phyloP scores from a whole-genome alignment of 768 basidiomycete species.

The Termitomyces sp. region DNA sequence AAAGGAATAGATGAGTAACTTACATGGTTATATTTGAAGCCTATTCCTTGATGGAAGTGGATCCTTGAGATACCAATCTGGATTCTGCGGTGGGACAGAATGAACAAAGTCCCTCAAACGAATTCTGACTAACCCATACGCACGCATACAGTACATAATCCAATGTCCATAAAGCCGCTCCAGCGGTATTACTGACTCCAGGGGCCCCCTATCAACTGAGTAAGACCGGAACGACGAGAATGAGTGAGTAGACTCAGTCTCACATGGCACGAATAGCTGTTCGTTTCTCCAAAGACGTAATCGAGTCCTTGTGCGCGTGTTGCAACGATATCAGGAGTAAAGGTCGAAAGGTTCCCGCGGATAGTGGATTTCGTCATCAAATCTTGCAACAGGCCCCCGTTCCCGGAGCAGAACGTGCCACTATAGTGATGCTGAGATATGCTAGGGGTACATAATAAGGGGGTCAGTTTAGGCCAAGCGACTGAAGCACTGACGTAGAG shows the following conservation, averaged over 20 bases:
- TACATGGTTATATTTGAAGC: slow-evolving; percentile 71
- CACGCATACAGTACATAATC: slow-evolving; percentile 63
- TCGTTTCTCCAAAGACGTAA: slow-evolving; percentile 67
- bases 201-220: slow-evolving; percentile 35
- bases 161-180: slow-evolving; percentile 64
- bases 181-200: slow-evolving; percentile 67
- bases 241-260: slow-evolving; percentile 1
- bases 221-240: background rate
- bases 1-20: slow-evolving; percentile 2
- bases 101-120: background rate
- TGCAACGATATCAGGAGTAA: slow-evolving; percentile 51
- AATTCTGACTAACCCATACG: slow-evolving; percentile 9
- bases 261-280: slow-evolving; percentile 47
- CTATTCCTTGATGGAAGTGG: slow-evolving; percentile 68
- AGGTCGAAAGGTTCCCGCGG: slow-evolving; percentile 53
- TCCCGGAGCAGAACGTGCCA: slow-evolving; percentile 60
- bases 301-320: slow-evolving; percentile 42
- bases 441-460: slow-evolving; percentile 22
- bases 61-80: slow-evolving; percentile 48
- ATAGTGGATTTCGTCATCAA: slow-evolving; percentile 62
- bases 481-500: slow-evolving; percentile 40
- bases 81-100: slow-evolving; percentile 7
- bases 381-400: slow-evolving; percentile 50
- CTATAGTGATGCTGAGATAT: slow-evolving; percentile 58
- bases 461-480: background rate